These are phyloP conservation scores for Haberlea rhodopensis DNA, from an alignment of 257 asterid species.

Conservation along the genomic window DNA sequence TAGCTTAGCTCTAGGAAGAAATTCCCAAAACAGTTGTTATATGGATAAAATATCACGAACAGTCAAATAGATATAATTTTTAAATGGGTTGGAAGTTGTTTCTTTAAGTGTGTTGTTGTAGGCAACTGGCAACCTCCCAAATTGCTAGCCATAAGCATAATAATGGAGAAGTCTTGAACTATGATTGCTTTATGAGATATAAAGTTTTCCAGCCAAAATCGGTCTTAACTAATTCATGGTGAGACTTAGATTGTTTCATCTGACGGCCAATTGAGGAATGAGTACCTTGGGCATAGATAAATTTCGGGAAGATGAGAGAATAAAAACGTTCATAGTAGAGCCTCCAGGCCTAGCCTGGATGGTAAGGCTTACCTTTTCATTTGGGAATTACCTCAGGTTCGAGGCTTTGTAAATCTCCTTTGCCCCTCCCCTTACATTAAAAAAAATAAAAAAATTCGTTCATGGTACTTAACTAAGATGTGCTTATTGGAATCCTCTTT, in stretches of 20 bases:
- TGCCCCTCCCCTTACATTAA: no score
- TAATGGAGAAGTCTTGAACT: not conserved
- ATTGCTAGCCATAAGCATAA: slow-evolving; percentile 2
- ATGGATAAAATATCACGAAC: slow-evolving; percentile 4
- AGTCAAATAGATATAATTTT: slow-evolving; percentile 16
- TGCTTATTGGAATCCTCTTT: not conserved
- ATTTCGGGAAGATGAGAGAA: not conserved
- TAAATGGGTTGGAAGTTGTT: not conserved
- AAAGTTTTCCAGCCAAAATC: not conserved
- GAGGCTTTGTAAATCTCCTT: no score
- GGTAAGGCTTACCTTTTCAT: no score
- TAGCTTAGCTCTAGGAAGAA: not conserved
- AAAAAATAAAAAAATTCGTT: no score
- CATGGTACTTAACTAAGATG: not conserved
- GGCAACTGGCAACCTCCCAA: slow-evolving; percentile 3
- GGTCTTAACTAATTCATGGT: not conserved
- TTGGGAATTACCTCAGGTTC: no score
- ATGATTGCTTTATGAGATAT: slow-evolving; percentile 1
- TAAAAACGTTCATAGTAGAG: not conserved
- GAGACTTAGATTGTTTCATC: not conserved
- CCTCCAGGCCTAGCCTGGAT: no score
- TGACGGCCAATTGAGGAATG: slow-evolving; percentile 8
- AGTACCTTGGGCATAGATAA: not conserved
- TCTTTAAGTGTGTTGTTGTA: not conserved
- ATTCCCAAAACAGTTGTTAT: not conserved